phyloP scores from a whole-genome alignment of 1,284 basidiomycete species.

The Cutaneotrichosporon sp. region DNA sequence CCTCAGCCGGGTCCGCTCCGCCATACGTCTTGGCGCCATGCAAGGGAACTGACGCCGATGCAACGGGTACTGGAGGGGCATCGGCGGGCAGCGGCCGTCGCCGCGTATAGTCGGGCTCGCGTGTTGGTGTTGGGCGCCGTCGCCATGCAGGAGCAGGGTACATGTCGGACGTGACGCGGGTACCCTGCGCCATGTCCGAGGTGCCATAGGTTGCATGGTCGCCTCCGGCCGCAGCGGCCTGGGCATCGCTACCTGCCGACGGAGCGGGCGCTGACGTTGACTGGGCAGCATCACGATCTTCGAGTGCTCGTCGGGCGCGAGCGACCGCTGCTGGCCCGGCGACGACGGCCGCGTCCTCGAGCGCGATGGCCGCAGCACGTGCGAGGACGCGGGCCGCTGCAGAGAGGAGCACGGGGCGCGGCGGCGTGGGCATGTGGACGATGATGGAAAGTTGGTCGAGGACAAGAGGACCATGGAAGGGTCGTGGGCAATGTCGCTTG shows the following conservation, averaged over 20 bases:
- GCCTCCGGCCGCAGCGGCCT: too few relatives aligned
- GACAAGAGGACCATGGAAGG: not conserved
- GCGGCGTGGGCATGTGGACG: not conserved
- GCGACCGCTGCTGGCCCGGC: constrained; percentile 2
- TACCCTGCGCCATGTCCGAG: not conserved
- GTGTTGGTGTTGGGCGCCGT: not conserved
- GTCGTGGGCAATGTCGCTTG: too few relatives aligned
- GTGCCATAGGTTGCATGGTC: too few relatives aligned
- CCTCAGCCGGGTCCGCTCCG: not conserved
- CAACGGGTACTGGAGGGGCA: not conserved
- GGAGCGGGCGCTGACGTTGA: too few relatives aligned
- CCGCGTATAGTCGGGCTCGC: not conserved
- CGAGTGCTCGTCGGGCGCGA: not conserved
- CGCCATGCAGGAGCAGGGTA: not conserved
- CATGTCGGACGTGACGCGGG: not conserved
- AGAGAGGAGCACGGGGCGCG: constrained; percentile 3
- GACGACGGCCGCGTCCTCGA: constrained; percentile 31
- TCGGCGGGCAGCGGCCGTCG: not conserved
- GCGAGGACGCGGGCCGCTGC: constrained; percentile 38
- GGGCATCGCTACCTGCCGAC: too few relatives aligned
- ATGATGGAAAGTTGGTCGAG: not conserved
- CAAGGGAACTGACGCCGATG: not conserved
- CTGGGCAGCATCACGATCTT: too few relatives aligned
- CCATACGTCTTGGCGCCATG: not conserved
- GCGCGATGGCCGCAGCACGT: constrained; percentile 40